Conservation (phyloP, 73 alveolate species). For the Blepharisma japonicum region DNA sequence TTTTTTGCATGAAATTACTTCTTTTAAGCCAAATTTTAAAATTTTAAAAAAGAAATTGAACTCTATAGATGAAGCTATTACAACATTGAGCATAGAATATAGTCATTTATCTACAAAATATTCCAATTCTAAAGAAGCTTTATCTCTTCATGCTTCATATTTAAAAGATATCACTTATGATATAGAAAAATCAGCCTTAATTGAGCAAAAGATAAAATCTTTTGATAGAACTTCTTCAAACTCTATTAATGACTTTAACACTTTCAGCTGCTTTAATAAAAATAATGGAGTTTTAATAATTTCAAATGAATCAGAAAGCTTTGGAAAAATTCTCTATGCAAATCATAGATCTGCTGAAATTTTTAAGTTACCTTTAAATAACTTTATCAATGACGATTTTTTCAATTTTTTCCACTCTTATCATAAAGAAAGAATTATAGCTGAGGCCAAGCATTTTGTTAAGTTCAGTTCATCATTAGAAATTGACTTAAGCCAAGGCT, state of each 20-base stretch:
- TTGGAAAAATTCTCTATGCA: not conserved
- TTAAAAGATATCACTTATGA: not conserved
- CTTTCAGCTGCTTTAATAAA: not conserved
- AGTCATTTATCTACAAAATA: not conserved
- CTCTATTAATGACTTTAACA: not conserved
- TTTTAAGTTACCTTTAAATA: not conserved
- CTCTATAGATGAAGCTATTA: not conserved
- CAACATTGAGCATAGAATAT: not conserved
- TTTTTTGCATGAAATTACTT: not conserved
- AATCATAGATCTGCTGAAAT: not conserved
- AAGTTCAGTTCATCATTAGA: not conserved
- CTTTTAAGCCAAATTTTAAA: not conserved
- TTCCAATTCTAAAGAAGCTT: not conserved
- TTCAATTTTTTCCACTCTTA: not conserved
- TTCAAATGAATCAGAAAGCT: not conserved
- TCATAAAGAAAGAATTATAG: not conserved
- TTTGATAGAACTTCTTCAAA: not conserved
- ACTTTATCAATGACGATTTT: not conserved
- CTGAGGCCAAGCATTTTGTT: not conserved
- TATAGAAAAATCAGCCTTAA: not conserved
- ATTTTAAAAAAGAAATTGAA: not conserved
- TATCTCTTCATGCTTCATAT: not conserved
- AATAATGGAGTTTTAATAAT: not conserved
- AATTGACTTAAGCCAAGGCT: not conserved
- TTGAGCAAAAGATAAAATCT: not conserved